These are phyloP conservation scores for Massospora cicadina DNA, from an alignment of 371 early-diverging fungal species.

Conservation along the genomic window DNA sequence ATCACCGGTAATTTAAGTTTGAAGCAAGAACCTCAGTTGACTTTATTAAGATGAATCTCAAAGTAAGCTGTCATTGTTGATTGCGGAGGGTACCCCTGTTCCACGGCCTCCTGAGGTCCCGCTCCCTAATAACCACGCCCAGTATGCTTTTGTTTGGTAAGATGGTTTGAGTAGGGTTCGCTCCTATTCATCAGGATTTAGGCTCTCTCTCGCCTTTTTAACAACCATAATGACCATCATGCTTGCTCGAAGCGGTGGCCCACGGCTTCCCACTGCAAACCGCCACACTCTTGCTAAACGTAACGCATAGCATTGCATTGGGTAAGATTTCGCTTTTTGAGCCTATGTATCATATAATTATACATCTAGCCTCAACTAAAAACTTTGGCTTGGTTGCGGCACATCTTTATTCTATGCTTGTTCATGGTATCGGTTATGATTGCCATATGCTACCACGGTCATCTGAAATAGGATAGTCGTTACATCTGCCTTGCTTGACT, in stretches of 20 bases:
- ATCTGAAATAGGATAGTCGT: no score
- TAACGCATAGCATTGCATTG: not conserved
- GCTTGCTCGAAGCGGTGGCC: not conserved
- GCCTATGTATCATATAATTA: no score
- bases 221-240: not conserved
- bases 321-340: not conserved
- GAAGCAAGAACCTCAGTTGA: not conserved
- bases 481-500: no score
- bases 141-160: constrained; percentile 80
- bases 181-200: not conserved
- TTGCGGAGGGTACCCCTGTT: constrained; percentile 46
- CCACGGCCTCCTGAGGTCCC: constrained; percentile 49
- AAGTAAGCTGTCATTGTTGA: constrained; percentile 23
- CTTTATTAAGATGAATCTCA: constrained; percentile 18
- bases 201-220: not conserved
- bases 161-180: no score
- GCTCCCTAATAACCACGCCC: constrained; percentile 65
- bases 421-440: no score
- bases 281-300: not conserved
- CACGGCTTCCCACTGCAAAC: not conserved
- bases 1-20: constrained; percentile 28
- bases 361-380: no score
- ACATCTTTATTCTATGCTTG: no score
- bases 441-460: no score
- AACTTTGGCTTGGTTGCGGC: no score